These are phyloP conservation scores for barrel medic (Medicago truncatula) DNA, from an alignment of 306 rosid genomes.

Conservation along the genomic window MtrunA17r5.0-ANR NC_053045.1:64214501-64215000, in stretches of 20 bases:
- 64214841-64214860: conserved; percentile 88
- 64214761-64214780: conserved; percentile 97
- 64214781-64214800: conserved; percentile 96
- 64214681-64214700: conserved; percentile 99
- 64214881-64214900: conserved; percentile 87
- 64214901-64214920: conserved; percentile 91
- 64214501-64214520: conserved; percentile 24
- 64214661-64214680: conserved; percentile 78
- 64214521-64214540: conserved; percentile 42
- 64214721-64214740: conserved; percentile 94
- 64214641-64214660: conserved; percentile 91
- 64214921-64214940: conserved; percentile 94
- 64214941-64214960: conserved; percentile 70
- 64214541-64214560: conserved; percentile 75
- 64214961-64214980: conserved; percentile 84
- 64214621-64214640: conserved; percentile 79
- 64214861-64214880: conserved; percentile 91
- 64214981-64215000: conserved; percentile 71
- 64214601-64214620: conserved; percentile 81
- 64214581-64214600: conserved; percentile 67
- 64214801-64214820: conserved; percentile 97
- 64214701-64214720: conserved; percentile 90
- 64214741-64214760: conserved; percentile 90
- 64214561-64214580: conserved; percentile 78
- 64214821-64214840: conserved; percentile 88